Evolutionary conservation across 306 rosid species (phyloP), one percentile per base, ranked within the genome.

Genomic region (Sicyos edulis): DNA sequence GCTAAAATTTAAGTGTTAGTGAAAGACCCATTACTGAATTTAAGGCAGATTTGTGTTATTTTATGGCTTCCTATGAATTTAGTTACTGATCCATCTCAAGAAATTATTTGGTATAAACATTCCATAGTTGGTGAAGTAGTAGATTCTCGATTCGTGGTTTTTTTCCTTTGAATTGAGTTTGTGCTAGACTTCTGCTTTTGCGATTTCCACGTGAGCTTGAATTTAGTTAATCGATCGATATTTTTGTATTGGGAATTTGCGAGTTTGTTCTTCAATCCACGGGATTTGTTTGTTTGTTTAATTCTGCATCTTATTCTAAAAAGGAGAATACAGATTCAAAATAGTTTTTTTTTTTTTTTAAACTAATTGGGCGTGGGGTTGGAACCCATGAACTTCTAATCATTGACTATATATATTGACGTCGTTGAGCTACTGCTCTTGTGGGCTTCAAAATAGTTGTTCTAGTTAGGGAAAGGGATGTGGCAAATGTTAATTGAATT

Each of bases 181-280:
- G 21, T 15, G 45, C 8, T 34, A 16, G 21, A 34, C 19, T 65
- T 19, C n/a, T 53, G 37, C 37, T 32, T 32, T 4, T 32, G 37
- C 37, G 37, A 32, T 32, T 32, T 32, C 37, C 0, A 42, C 19
- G 52, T 13, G 29, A 65, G 52, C 10, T 63, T 44, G 52, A 24
- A 58, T 12, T 58, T 22, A 12, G 10, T 40, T 63, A 15, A 32
- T 21, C 2, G 21, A 8, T 40, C 7, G 49, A 32, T 32, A 32
- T 32, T 32, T 5, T 26, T 26, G 29, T 26, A 26, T 26, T 26
- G 29, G 4, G 37, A 32, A 32, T 32, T 32, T 61, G 2, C 4
- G 68, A 63, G 52, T 63, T 10, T 63, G 70, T 19, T 14, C 22
- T 59, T 40, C 70, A 37, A 63, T 63, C 26, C 51, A 10, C 24